Evolutionary conservation across 768 basidiomycete genomes (phyloP).

Genomic region (Mycena pura): DNA sequence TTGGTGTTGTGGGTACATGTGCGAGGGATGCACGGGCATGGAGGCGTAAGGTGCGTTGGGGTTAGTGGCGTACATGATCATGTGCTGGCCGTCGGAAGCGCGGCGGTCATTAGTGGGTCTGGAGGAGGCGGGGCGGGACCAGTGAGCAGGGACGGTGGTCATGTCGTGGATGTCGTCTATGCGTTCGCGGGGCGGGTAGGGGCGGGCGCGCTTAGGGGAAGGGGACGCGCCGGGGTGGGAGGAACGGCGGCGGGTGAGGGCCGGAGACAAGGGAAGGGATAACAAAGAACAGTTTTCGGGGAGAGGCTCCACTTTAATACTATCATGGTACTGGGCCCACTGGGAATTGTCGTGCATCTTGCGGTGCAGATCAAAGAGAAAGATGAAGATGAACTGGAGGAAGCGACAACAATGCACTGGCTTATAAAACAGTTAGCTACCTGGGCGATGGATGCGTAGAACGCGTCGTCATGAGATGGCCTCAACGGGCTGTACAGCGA

Average conservation of each 20-base stretch:
- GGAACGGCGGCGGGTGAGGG: constrained; percentile 43
- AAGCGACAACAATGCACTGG: constrained; percentile 29
- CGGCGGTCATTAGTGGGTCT: constrained; percentile 39
- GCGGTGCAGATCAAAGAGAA: constrained; percentile 51
- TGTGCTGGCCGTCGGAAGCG: constrained; percentile 47
- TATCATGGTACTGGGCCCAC: constrained; percentile 27
- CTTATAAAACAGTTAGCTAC: constrained; percentile 34
- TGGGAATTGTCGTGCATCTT: constrained; percentile 42
- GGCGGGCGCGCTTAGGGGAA: constrained; percentile 47
- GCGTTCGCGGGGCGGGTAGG: constrained; percentile 43
- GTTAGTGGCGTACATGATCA: constrained; percentile 32
- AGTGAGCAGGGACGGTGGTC: constrained; percentile 43
- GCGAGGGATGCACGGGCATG: constrained; percentile 41
- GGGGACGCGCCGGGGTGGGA: constrained; percentile 44
- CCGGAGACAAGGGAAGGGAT: constrained; percentile 39
- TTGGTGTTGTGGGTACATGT: constrained; percentile 37
- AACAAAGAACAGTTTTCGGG: constrained; percentile 41
- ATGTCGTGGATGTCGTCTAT: constrained; percentile 43
- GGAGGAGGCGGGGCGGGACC: constrained; percentile 36
- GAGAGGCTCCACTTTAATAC: constrained; percentile 58
- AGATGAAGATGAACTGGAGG: constrained; percentile 27
- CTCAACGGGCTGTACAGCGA: constrained; percentile 45
- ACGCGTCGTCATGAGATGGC: constrained; percentile 13
- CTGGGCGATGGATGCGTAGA: constrained; percentile 36
- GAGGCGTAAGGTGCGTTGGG: constrained; percentile 33